Evolutionary conservation across 2,329 filamentous ascomycete species (phyloP).

Genomic region (Bipolaris oryzae): DNA sequence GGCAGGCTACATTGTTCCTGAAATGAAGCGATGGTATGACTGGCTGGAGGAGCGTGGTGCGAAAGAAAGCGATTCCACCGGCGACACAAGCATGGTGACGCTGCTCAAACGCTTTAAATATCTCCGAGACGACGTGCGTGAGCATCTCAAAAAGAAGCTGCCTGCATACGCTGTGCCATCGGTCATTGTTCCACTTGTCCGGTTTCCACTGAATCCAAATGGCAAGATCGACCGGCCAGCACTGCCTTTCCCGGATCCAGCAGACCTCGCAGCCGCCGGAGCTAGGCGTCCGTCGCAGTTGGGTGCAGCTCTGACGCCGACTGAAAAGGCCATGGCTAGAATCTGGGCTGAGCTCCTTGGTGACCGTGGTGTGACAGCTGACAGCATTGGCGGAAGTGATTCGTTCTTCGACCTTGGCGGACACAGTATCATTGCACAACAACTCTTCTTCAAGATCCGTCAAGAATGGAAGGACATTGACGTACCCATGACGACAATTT

Average conservation of each 20-base stretch:
- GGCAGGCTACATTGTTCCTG: slow-evolving; percentile 77
- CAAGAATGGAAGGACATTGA: slow-evolving; percentile 67
- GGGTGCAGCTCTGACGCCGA: slow-evolving; percentile 58
- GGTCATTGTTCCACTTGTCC: slow-evolving; percentile 73
- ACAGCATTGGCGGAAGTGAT: slow-evolving; percentile 67
- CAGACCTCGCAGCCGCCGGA: slow-evolving; percentile 65
- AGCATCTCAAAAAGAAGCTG: slow-evolving; percentile 73
- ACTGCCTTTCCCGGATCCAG: slow-evolving; percentile 79
- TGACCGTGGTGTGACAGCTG: slow-evolving; percentile 65
- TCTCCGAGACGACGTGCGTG: slow-evolving; percentile 65
- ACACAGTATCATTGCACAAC: slow-evolving; percentile 80
- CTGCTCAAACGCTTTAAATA: slow-evolving; percentile 66
- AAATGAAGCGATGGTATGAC: slow-evolving; percentile 72
- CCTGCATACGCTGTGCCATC: slow-evolving; percentile 78
- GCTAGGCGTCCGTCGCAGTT: slow-evolving; percentile 53
- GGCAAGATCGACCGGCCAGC: slow-evolving; percentile 80
- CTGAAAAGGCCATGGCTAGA: slow-evolving; percentile 69
- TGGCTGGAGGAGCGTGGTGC: slow-evolving; percentile 62
- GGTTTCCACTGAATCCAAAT: slow-evolving; percentile 68
- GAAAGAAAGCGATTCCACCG: slow-evolving; percentile 47
- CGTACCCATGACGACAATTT: slow-evolving; percentile 73
- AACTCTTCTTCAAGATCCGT: slow-evolving; percentile 74
- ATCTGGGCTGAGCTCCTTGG: slow-evolving; percentile 75
- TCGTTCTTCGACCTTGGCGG: slow-evolving; percentile 82
- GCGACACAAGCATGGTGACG: slow-evolving; percentile 59